phyloP scores from a whole-genome alignment of 805 yeast genomes.

The Ogataea minuta region DNA sequence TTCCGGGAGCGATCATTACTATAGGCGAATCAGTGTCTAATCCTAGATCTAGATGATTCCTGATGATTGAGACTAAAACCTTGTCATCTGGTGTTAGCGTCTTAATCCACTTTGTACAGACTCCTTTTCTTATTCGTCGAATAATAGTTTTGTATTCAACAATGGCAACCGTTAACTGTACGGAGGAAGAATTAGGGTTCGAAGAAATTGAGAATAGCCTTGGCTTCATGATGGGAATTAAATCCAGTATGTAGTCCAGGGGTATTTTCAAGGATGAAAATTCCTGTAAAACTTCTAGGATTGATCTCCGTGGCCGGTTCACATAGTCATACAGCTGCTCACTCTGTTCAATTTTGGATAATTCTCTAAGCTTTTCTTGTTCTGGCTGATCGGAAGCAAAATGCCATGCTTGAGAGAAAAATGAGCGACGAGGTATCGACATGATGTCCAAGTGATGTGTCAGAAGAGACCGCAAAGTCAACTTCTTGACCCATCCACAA shows the following conservation, averaged over 20 bases:
- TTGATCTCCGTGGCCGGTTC: slow-evolving; percentile 87
- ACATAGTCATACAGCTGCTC: slow-evolving; percentile 88
- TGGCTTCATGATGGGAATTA: slow-evolving; percentile 77
- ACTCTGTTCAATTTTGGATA: slow-evolving; percentile 65
- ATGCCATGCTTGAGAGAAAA: slow-evolving; percentile 71
- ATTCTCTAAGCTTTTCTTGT: slow-evolving; percentile 70
- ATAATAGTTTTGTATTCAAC: slow-evolving; percentile 85
- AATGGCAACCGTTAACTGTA: slow-evolving; percentile 77
- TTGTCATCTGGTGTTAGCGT: slow-evolving; percentile 45
- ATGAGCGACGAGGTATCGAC: slow-evolving; percentile 80
- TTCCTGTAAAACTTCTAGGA: slow-evolving; percentile 79
- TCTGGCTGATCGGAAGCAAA: slow-evolving; percentile 77
- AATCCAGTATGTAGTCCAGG: slow-evolving; percentile 67
- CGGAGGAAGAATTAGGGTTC: slow-evolving; percentile 34
- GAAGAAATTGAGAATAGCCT: slow-evolving; percentile 86
- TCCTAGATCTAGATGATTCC: slow-evolving; percentile 41
- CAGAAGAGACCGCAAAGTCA: slow-evolving; percentile 71
- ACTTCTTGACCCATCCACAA: slow-evolving; percentile 58
- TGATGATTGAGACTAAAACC: slow-evolving; percentile 51
- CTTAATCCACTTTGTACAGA: slow-evolving; percentile 77
- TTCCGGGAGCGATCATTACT: slow-evolving; percentile 86
- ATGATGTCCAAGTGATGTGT: slow-evolving; percentile 80
- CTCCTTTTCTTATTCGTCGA: slow-evolving; percentile 70
- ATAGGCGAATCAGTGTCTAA: slow-evolving; percentile 40
- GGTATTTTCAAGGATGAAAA: slow-evolving; percentile 78